Conservation (phyloP, 2,329 filamentous ascomycete species). For the Microthyrium microscopicum region DNA sequence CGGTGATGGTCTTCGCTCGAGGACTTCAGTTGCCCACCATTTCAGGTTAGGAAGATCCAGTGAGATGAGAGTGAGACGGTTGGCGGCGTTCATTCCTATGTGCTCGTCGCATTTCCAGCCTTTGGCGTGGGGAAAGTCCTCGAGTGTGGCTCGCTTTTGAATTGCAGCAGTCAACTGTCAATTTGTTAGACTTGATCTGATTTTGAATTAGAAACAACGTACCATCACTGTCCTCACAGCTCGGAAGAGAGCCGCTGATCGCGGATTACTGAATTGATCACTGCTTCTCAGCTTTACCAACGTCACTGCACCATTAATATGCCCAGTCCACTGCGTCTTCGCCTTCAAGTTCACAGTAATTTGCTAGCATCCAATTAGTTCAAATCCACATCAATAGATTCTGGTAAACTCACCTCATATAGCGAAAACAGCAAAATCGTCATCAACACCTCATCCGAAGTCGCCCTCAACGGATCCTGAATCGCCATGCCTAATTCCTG, state of each 20-base stretch:
- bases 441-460: slow-evolving; percentile 22
- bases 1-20: slow-evolving; percentile 10
- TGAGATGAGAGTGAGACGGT: slow-evolving; percentile 22
- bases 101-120: slow-evolving; percentile 20
- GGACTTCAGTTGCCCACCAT: slow-evolving; percentile 17
- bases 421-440: slow-evolving; percentile 24
- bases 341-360: slow-evolving; percentile 22
- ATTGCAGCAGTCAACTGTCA: slow-evolving; percentile 23
- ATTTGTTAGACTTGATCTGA: background rate
- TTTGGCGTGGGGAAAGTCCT: slow-evolving; percentile 19
- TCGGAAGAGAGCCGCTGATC: slow-evolving; percentile 22
- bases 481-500: slow-evolving; percentile 20
- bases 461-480: slow-evolving; percentile 18
- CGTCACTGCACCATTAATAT: slow-evolving; percentile 24
- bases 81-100: slow-evolving; percentile 22
- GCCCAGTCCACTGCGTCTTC: slow-evolving; percentile 21
- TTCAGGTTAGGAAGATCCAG: slow-evolving; percentile 22
- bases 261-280: slow-evolving; percentile 21
- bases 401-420: slow-evolving; percentile 21
- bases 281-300: slow-evolving; percentile 21
- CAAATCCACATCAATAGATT: slow-evolving; percentile 1
- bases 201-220: slow-evolving; percentile 1
- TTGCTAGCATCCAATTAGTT: background rate
- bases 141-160: slow-evolving; percentile 22
- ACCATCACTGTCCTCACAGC: slow-evolving; percentile 26